Evolutionary conservation across 2,329 filamentous ascomycete genomes (phyloP).

Genomic region (Samsoniella hepiali): DNA sequence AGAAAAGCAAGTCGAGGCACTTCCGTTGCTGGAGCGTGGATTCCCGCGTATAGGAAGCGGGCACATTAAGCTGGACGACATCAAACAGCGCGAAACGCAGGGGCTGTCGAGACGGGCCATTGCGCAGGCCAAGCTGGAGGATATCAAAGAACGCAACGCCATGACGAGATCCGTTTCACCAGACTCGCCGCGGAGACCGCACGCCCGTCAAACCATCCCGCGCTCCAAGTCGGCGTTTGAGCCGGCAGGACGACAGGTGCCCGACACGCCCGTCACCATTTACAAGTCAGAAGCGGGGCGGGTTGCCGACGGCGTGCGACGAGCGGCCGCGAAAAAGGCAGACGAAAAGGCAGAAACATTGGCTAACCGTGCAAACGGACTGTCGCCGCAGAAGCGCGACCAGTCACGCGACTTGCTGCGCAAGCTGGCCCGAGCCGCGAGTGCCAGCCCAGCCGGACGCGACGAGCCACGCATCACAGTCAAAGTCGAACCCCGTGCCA

Average conservation of each 20-base stretch:
- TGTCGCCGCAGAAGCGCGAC: slow-evolving; percentile 26
- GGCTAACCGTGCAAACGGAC: slow-evolving; percentile 21
- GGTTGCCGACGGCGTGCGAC: slow-evolving; percentile 9
- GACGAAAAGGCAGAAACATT: slow-evolving; percentile 10
- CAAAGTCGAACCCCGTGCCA: slow-evolving; percentile 14
- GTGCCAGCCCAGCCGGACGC: slow-evolving; percentile 39
- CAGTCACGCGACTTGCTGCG: slow-evolving; percentile 50
- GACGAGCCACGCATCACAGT: not conserved
- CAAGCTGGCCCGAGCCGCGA: slow-evolving; percentile 46
- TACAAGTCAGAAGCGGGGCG: slow-evolving; percentile 28
- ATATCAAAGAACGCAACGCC: slow-evolving; percentile 51
- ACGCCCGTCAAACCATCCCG: slow-evolving; percentile 19
- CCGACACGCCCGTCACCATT: slow-evolving; percentile 41
- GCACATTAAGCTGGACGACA: slow-evolving; percentile 50
- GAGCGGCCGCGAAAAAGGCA: not conserved
- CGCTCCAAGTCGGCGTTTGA: slow-evolving; percentile 28
- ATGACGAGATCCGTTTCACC: slow-evolving; percentile 43
- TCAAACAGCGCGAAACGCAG: slow-evolving; percentile 42
- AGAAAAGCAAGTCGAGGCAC: slow-evolving; percentile 31
- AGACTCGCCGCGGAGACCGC: slow-evolving; percentile 28
- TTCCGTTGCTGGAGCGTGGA: slow-evolving; percentile 31
- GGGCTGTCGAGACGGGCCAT: slow-evolving; percentile 45
- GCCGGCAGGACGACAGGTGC: slow-evolving; percentile 32
- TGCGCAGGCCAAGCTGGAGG: slow-evolving; percentile 49
- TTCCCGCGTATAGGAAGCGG: slow-evolving; percentile 27